phyloP scores from a whole-genome alignment of 2,329 filamentous ascomycete genomes.

The Alternaria sp. region DNA sequence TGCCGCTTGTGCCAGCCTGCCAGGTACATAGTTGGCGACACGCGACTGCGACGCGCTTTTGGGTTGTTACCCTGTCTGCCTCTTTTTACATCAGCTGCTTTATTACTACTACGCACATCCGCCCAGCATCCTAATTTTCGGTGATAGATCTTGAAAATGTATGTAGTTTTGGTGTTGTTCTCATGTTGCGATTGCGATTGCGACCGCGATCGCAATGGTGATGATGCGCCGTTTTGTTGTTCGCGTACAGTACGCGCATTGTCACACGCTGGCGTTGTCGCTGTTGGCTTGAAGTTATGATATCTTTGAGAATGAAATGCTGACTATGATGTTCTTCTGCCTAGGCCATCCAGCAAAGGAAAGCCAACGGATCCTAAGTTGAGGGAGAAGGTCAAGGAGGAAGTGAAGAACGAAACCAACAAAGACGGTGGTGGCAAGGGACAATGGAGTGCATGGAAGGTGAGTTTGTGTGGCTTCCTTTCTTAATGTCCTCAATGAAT shows the following conservation, averaged over 20 bases:
- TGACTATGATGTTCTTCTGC: neutral
- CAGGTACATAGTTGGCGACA: neutral
- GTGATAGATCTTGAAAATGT: too few relatives aligned
- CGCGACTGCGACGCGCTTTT: conserved; percentile 2
- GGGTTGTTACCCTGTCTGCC: too few relatives aligned
- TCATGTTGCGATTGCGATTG: too few relatives aligned
- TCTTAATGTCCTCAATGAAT: neutral
- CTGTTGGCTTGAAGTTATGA: neutral
- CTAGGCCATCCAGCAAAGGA: conserved; percentile 50
- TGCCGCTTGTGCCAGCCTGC: neutral
- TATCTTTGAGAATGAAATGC: neutral
- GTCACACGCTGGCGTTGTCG: too few relatives aligned
- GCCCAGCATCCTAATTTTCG: too few relatives aligned
- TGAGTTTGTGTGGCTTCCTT: conserved; percentile 14
- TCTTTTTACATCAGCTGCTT: too few relatives aligned
- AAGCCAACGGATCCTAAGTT: conserved; percentile 55
- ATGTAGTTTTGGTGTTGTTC: too few relatives aligned
- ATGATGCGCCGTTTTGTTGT: neutral
- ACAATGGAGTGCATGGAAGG: conserved; percentile 57
- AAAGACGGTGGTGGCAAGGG: conserved; percentile 56
- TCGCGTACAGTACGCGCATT: neutral
- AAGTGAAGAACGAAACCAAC: conserved; percentile 54
- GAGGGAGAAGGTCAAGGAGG: conserved; percentile 54
- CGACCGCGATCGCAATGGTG: neutral
- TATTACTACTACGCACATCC: too few relatives aligned